A percentile compares a stretch with the other conserved stretches of the same genome.
Conservation (phyloP, 2,329 filamentous ascomycete species). For the Apiospora arundinis region DNA sequence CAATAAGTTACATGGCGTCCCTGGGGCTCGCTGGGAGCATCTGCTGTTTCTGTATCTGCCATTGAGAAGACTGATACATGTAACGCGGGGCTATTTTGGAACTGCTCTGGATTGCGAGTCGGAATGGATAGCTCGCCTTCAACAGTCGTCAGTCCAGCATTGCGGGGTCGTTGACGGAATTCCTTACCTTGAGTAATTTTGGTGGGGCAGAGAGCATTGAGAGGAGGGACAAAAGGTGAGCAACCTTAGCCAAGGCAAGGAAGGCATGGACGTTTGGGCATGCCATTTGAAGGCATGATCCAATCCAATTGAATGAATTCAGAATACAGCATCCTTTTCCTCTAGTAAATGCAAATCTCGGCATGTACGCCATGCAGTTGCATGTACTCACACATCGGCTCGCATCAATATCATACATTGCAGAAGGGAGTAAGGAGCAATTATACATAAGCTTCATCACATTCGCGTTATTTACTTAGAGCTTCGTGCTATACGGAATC, state of each 20-base stretch:
- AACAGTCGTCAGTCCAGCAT: constrained; percentile 9
- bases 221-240: background rate
- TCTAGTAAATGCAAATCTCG: background rate
- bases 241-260: background rate
- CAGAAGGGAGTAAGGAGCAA: background rate
- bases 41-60: constrained; percentile 60
- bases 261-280: background rate
- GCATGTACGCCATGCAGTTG: background rate
- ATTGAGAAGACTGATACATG: constrained; percentile 41
- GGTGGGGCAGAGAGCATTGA: background rate
- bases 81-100: constrained; percentile 12
- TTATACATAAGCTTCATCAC: background rate
- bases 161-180: constrained; percentile 15
- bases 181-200: background rate
- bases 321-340: no score
- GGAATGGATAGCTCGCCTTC: constrained; percentile 14
- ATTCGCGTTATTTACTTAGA: background rate
- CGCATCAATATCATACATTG: no score
- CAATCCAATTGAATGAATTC: no score
- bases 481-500: no score
- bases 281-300: no score
- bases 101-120: constrained; percentile 7
- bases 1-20: constrained; percentile 62
- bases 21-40: constrained; percentile 54
- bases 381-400: no score